Base-by-base conservation (phyloP, 176 grass and related monocot genomes). In the Zoysia japonica region DNA sequence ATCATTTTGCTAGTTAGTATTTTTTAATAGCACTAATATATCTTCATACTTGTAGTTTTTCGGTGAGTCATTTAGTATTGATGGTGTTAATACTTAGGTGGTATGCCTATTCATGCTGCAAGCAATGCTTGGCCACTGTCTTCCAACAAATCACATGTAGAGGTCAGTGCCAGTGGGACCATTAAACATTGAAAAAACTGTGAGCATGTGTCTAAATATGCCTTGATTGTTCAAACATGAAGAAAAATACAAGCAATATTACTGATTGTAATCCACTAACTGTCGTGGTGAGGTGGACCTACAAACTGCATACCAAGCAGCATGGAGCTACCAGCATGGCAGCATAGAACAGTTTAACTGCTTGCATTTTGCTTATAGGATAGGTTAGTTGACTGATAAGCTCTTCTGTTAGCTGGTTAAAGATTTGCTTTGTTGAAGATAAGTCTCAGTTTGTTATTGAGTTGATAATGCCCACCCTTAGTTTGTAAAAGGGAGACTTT, bases 161-260 rank as follows among this genome's bases (percentile, higher is more conserved):
- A 65, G 1, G 1, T 74, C 28, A 54, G 7, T 28, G 28, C 28
- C 28, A 28, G 28, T 28, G 28, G 28, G 28, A 28, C 28, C 62
- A 79, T 56, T 20, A 75, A 74, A 55, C 20, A 79, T 53, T 37
- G 17, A 79, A 1, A 38, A 51, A 35, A 42, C 63, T 82, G 17
- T 19, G 71, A 20, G 39, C 40, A 44, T 42, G 49, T 72, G 54
- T 47, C 62, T 47, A 83, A 84, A 63, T 62, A 48, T 16, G 8
- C 9, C 39, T 46, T 78, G 17, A 44, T 65, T 78, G 60, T 83
- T 17, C 4, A 11, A 70, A 70, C 47, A 48, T 38, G 53, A 8
- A 39, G 43, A 78, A 54, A 11, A 76, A 74, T 7, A 76, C 16
- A 64, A 65, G 42, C 7, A 63, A 78, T n/a, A 75, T 56, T 83